Evolutionary conservation across 225 moss, liverwort and hornwort genomes (phyloP).

Genomic region (Anthoceros angustus): DNA sequence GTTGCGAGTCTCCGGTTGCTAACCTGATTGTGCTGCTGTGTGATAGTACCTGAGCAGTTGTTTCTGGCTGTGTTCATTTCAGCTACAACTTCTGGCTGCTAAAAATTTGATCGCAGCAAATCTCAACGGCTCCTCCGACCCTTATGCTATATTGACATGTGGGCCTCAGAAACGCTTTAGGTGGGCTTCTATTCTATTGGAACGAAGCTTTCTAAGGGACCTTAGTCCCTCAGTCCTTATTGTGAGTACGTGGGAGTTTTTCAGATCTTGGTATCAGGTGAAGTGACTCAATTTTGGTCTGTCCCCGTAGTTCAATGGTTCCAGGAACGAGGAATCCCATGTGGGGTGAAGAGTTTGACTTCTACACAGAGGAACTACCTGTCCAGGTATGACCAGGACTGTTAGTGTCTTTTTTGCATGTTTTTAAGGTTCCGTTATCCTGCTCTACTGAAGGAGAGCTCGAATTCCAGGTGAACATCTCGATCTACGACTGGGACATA

Average conservation of each 20-base stretch:
- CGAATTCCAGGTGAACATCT: slow-evolving; percentile 47
- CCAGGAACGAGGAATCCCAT: slow-evolving; percentile 71
- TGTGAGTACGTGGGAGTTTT: background rate
- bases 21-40: background rate
- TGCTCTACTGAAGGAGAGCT: background rate
- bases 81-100: slow-evolving; percentile 81
- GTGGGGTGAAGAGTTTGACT: slow-evolving; percentile 95
- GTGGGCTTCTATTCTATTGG: slow-evolving; percentile 9
- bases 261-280: background rate
- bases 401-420: background rate
- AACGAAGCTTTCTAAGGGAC: background rate
- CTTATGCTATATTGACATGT: slow-evolving; percentile 75
- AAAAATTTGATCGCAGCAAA: slow-evolving; percentile 72
- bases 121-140: slow-evolving; percentile 81
- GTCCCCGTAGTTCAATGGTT: slow-evolving; percentile 60
- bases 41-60: background rate
- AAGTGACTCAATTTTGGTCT: slow-evolving; percentile 1
- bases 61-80: slow-evolving; percentile 7
- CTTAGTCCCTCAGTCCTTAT: background rate
- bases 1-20: slow-evolving; percentile 8
- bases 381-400: slow-evolving; percentile 40
- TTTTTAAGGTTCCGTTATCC: background rate
- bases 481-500: slow-evolving; percentile 89
- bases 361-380: slow-evolving; percentile 68
- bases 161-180: slow-evolving; percentile 75